Base-by-base conservation (phyloP, 441 rosid genomes). In the Pelargonium australe region DNA sequence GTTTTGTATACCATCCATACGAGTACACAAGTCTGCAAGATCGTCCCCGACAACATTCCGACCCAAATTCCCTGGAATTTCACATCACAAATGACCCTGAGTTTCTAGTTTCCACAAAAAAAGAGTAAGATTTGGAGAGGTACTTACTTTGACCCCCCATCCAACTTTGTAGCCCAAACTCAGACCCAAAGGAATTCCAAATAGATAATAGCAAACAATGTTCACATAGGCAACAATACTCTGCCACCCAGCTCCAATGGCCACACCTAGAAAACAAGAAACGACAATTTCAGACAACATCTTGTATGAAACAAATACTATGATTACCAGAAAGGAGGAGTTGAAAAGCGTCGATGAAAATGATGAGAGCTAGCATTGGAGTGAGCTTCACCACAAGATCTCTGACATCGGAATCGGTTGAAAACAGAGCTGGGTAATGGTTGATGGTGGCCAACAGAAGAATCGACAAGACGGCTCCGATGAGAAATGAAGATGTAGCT, bases 291-390 rank as follows among this genome's bases (percentile, higher is more conserved):
- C n/a, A n/a, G n/a, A n/a, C n/a, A n/a, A n/a, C n/a, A n/a, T n/a
- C n/a, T n/a, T n/a, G n/a, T n/a, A n/a, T n/a, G n/a, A n/a, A n/a
- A n/a, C n/a, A n/a, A n/a, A n/a, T n/a, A 25, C 1, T 25, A 25
- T 34, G 7, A 34, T 65, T 80, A 89, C 97, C 97, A 0, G 98
- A 90, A 62, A 94, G 89, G 20, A 90, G 95, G 5, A 96, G 97
- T 51, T 94, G 98, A 28, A 87, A 68, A 66, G 79, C 82, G 82
- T 91, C 79, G 73, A 86, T 60, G 71, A 85, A 76, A 12, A 91
- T 85, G 79, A 90, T 82, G 25, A 82, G 69, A 63, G 95, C 89
- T 28, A 88, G 80, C 49, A 89, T 55, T 0, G 96, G 92, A 3
- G 98, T 90, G 65, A 94, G 96, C 10, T 87, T 79, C 37, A 71